Conservation (phyloP, 352 stramenopile genomes). For the Phytophthora nicotianae region DNA sequence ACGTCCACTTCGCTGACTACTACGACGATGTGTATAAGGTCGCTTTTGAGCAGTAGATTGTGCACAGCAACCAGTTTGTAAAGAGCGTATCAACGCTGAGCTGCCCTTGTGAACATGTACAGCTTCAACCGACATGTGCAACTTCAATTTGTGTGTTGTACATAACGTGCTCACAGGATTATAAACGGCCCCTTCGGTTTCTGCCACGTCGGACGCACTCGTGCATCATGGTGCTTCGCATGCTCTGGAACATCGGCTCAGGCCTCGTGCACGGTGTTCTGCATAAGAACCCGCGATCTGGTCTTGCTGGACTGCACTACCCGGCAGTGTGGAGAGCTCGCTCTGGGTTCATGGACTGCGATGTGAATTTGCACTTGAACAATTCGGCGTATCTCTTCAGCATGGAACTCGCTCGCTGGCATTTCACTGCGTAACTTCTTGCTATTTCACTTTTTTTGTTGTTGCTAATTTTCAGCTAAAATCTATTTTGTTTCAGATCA, state of each 20-base stretch:
- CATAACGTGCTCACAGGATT: neutral
- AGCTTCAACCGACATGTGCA: neutral
- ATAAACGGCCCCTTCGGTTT: constrained; percentile 23
- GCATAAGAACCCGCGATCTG: constrained; percentile 51
- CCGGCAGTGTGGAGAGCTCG: constrained; percentile 77
- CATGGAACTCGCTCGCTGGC: constrained; percentile 89
- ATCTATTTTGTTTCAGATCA: constrained; percentile 9
- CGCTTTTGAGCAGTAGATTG: constrained; percentile 85
- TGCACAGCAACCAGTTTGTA: constrained; percentile 10
- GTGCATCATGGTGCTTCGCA: constrained; percentile 66
- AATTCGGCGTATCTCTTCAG: constrained; percentile 85
- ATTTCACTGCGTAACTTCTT: constrained; percentile 63
- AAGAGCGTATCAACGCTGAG: constrained; percentile 12
- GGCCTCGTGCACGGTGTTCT: constrained; percentile 61
- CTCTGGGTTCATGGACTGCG: constrained; percentile 77
- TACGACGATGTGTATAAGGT: constrained; percentile 97
- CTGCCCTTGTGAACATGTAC: constrained; percentile 9
- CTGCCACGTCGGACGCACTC: constrained; percentile 8
- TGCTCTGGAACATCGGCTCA: constrained; percentile 77
- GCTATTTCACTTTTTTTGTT: neutral
- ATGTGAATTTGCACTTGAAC: constrained; percentile 88
- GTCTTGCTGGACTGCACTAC: constrained; percentile 63
- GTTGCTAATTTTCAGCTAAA: constrained; percentile 3
- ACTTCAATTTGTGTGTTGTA: constrained; percentile 4
- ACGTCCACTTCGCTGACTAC: constrained; percentile 97